Base-by-base conservation (phyloP, 78 protist species). In the Monosiga brevicollis region DNA sequence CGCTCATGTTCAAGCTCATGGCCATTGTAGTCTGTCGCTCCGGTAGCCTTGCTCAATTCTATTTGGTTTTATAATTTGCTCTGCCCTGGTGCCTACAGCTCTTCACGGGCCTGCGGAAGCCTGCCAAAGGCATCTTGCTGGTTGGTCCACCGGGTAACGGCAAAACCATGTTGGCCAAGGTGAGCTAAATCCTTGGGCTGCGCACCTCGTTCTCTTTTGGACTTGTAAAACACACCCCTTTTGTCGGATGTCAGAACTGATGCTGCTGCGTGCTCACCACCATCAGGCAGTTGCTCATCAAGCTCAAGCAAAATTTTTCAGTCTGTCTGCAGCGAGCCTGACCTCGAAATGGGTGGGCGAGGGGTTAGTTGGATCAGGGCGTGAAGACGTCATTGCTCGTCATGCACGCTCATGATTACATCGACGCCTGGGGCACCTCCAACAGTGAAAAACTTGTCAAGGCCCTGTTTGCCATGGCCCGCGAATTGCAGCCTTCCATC, bases 401-500 rank as follows among this genome's bases (percentile, higher is more conserved):
- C 29, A 6, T 49, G 62, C 62, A 49, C 15, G 62, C 62, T 15
- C 62, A 49, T 49, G 6, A 49, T 49, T 49, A 49, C 62, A 49
- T 15, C 26, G 97, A 49, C 62, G 62, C 62, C 62, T 15, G 29
- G 62, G 6, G 62, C 15, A 20, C 15, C 15, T 15, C 62, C 62
- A 6, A 95, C 70, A 93, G 97, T 36, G 98, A 94, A 81, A 91
- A 93, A 77, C 23, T 96, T 38, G 96, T 96, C 35, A 83, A 95
- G 32, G 79, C 95, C 9, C 90, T 96, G 39, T 95, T 96, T 73
- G 91, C 92, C 20, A 88, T 95, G 35, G 98, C 98, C 25, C 73
- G 84, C 15, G 37, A 1, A 2, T 25, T 29, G 49, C 84, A 80
- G 78, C 97, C 95, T 0, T 26, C 95, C 2, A 86, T 96, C 34